Conservation (phyloP, 164 flowering plant species). For the Stephania cephalantha region DNA sequence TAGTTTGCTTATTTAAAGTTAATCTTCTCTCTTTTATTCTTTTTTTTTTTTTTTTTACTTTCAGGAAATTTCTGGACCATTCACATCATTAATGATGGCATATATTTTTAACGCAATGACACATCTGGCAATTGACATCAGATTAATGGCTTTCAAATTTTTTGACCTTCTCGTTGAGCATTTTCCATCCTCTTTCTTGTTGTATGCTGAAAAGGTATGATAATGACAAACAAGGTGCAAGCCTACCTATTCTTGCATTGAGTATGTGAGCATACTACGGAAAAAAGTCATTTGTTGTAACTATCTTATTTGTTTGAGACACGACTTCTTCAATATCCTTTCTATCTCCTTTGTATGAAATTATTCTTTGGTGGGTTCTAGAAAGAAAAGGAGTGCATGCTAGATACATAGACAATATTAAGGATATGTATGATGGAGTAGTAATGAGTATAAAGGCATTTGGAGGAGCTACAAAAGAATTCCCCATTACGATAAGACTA, state of each 20-base stretch:
- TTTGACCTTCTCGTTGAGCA: slow-evolving; percentile 64
- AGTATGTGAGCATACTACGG: not conserved
- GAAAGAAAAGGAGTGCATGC: no score
- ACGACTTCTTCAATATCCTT: not conserved
- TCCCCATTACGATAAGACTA: no score
- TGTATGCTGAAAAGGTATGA: slow-evolving; percentile 71
- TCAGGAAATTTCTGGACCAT: slow-evolving; percentile 68
- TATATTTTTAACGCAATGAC: slow-evolving; percentile 86
- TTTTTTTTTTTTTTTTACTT: slow-evolving; percentile 12
- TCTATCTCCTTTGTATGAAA: no score
- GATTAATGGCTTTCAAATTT: slow-evolving; percentile 86
- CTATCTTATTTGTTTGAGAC: not conserved
- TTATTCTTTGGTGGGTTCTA: no score
- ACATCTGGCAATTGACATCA: slow-evolving; percentile 62
- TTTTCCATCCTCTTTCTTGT: slow-evolving; percentile 59
- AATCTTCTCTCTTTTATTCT: not conserved
- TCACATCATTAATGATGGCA: slow-evolving; percentile 63
- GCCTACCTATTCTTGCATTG: not conserved
- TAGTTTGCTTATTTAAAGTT: not conserved
- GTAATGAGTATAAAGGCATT: no score
- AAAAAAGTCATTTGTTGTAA: not conserved
- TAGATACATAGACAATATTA: no score
- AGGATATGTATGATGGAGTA: no score
- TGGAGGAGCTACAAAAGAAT: no score
- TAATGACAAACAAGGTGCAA: not conserved